A percentile compares a stretch with the other conserved stretches of the same genome.
Conservation (phyloP, 306 rosid species). For the Vicia villosa region DNA sequence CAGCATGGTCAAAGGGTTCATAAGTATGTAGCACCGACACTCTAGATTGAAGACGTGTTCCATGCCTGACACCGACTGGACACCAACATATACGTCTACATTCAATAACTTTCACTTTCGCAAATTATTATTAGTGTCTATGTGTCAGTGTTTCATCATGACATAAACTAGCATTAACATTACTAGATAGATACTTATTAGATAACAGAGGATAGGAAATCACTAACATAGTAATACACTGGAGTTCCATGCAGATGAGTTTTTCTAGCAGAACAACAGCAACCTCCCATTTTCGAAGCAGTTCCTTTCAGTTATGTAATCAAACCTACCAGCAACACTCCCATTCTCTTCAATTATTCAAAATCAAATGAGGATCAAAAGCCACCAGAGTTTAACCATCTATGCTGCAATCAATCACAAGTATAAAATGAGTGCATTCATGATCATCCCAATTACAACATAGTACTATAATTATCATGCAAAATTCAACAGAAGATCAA, state of each 20-base stretch:
- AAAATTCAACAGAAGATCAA: conserved; percentile 26
- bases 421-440: conserved; percentile 24
- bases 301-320: conserved; percentile 39
- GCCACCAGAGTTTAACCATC: conserved; percentile 7
- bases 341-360: conserved; percentile 49
- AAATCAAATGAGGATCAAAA: conserved; percentile 32
- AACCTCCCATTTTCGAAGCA: conserved; percentile 77
- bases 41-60: not conserved
- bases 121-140: not conserved
- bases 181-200: conserved; percentile 2
- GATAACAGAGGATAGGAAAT: conserved; percentile 34
- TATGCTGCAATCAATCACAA: conserved; percentile 31
- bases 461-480: conserved; percentile 18
- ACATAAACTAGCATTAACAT: not conserved
- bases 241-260: conserved; percentile 76
- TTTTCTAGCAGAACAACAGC: conserved; percentile 88
- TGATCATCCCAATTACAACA: conserved; percentile 9
- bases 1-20: not conserved
- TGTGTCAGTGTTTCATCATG: not conserved
- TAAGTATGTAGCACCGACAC: not conserved
- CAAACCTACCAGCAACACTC: conserved; percentile 34
- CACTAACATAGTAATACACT: conserved; percentile 77
- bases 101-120: not conserved
- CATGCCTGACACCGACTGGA: not conserved
- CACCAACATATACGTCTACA: not conserved